phyloP scores from a whole-genome alignment of 306 rosid genomes.

The Canavalia gladiata region DNA sequence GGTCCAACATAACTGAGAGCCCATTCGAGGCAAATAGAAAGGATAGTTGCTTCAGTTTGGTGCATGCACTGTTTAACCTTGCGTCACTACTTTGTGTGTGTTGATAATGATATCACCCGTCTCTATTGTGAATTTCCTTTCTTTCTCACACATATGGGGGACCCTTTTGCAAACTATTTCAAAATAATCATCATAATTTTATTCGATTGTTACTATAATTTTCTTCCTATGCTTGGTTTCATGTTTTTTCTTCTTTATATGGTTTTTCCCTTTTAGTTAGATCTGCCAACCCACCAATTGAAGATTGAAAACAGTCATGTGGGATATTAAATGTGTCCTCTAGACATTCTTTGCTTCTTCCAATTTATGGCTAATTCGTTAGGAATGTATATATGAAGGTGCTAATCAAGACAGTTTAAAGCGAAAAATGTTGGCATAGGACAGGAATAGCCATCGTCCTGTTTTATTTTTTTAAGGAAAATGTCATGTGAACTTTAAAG shows the following conservation, averaged over 20 bases:
- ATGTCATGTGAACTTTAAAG: too few species aligned
- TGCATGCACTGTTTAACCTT: conserved; percentile 45
- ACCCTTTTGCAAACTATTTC: conserved; percentile 41
- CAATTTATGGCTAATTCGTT: conserved; percentile 9
- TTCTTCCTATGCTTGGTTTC: not conserved
- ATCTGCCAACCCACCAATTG: not conserved
- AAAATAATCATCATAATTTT: conserved; percentile 30
- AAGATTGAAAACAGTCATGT: not conserved
- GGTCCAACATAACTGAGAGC: conserved; percentile 72
- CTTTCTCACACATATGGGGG: conserved; percentile 48
- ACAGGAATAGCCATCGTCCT: not conserved
- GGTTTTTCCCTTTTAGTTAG: not conserved
- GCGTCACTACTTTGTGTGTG: conserved; percentile 53
- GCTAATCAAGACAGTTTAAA: conserved; percentile 4
- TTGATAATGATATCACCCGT: conserved; percentile 50
- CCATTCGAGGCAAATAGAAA: conserved; percentile 66
- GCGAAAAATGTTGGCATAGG: not conserved
- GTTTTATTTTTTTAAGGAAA: conserved; percentile 1
- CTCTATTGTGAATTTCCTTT: conserved; percentile 49
- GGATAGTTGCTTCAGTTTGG: conserved; percentile 60
- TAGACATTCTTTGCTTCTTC: conserved; percentile 33
- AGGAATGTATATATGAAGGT: conserved; percentile 18
- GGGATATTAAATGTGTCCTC: conserved; percentile 20
- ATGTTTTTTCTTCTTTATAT: not conserved
- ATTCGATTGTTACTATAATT: not conserved